Evolutionary conservation across 2,329 filamentous ascomycete genomes (phyloP), one percentile per base, ranked within the genome.

Genomic region (Colletotrichum horii): DNA sequence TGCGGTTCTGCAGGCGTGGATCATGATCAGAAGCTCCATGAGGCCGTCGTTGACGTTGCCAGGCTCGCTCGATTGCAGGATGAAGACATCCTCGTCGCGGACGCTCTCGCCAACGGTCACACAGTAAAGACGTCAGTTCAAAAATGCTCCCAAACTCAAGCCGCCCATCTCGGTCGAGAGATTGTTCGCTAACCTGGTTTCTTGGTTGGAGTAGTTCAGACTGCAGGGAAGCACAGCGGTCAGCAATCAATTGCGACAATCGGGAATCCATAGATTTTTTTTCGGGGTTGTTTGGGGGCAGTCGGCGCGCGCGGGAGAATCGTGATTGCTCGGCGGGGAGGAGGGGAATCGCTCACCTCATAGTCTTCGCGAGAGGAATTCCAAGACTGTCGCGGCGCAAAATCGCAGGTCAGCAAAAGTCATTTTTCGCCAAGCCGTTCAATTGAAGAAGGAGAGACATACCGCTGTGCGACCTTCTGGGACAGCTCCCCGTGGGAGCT

Each of bases 11-110:
- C 95, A 97, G 75, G 95, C 95, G 82, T 96, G 96, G 85, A 97
- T 96, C 92, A 97, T 96, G 85, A 97, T 97, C 76, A 98, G 90
- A 43, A 97, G 91, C 85, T 98, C 95, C 95, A 98, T 98, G 75
- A 98, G 90, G 70, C 94, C 94, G 84, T 98, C 95, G 86, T 98
- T 98, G 87, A 98, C 96, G 83, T 97, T 95, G 84, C 95, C 95
- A 3, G 95, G 95, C 52, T 94, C 93, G 70, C 95, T 97, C 65
- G 95, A 97, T 85, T 98, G 95, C 77, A 98, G 88, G 81, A 98
- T 96, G 88, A 97, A 97, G 82, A 97, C 77, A 69, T 78, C 77
- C 89, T 98, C 95, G 85, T 98, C 95, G 85, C 95, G 90, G 72
- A 98, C 95, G 78, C 94, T 96, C 87, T 98, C 95, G 82, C 95